Percentiles rank a stretch among this genome's conserved stretches.
These are phyloP conservation scores for Chaetomium strumarium DNA, from an alignment of 2,329 filamentous ascomycete genomes.

Conservation along the genomic window DNA sequence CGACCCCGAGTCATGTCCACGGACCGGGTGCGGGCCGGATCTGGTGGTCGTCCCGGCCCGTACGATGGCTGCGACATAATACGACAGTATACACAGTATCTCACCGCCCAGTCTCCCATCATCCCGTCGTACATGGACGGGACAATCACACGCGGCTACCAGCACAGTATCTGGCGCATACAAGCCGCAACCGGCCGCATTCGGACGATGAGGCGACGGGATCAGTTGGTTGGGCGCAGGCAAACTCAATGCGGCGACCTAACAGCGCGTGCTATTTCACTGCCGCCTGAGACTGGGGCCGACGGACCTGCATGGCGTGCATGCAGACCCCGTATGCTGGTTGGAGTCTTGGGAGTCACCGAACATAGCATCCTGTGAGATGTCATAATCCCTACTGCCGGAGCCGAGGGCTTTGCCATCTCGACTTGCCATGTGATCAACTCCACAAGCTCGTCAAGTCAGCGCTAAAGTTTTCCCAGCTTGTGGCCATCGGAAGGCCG, in stretches of 20 bases:
- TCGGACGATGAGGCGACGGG: not conserved
- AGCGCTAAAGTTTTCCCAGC: not conserved
- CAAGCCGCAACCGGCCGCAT: constrained; percentile 5
- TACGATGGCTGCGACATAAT: not conserved
- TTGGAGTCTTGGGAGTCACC: not conserved
- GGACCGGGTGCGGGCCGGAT: constrained; percentile 2
- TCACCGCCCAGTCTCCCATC: not conserved
- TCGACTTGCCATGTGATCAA: not conserved
- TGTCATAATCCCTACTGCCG: not conserved
- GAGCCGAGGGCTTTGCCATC: not conserved
- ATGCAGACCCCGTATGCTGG: constrained; percentile 8
- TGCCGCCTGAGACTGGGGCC: constrained; percentile 1
- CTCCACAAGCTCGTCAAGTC: not conserved
- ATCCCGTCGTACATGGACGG: not conserved
- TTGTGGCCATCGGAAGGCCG: not conserved
- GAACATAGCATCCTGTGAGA: not conserved
- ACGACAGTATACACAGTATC: not conserved
- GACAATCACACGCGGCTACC: constrained; percentile 10
- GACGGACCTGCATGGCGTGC: constrained; percentile 8
- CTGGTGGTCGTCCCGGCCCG: not conserved
- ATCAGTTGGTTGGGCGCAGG: constrained; percentile 15
- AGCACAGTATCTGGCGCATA: constrained; percentile 3
- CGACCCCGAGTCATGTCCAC: not conserved
- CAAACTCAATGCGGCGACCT: constrained; percentile 10
- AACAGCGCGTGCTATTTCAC: constrained; percentile 9